A percentile compares a stretch with the other conserved stretches of the same genome.
Conservation (phyloP, 768 basidiomycete genomes). For the Gloeostereum incarnatum region DNA sequence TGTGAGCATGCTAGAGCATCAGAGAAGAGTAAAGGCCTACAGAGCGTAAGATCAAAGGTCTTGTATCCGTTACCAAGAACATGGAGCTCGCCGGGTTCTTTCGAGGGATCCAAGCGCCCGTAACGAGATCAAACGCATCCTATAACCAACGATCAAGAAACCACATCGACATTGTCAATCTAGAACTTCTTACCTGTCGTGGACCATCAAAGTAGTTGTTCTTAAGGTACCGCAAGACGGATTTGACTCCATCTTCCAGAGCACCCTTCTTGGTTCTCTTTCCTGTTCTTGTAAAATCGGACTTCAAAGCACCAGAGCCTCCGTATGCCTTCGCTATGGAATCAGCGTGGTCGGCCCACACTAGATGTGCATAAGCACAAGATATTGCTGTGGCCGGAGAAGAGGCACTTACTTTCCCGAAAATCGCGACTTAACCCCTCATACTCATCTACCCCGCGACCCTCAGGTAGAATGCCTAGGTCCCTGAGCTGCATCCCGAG, state of each 20-base stretch:
- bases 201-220: slow-evolving; percentile 97
- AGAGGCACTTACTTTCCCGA: slow-evolving; percentile 63
- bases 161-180: no score
- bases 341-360: slow-evolving; percentile 98
- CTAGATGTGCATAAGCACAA: slow-evolving; percentile 28
- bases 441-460: slow-evolving; percentile 75
- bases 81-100: slow-evolving; percentile 61
- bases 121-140: slow-evolving; percentile 93
- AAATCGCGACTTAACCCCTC: slow-evolving; percentile 74
- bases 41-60: slow-evolving; percentile 78
- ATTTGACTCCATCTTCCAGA: slow-evolving; percentile 83
- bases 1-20: not conserved
- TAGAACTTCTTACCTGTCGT: slow-evolving; percentile 49
- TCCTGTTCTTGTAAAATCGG: slow-evolving; percentile 93
- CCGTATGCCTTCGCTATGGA: slow-evolving; percentile 84
- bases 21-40: slow-evolving; percentile 42
- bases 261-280: slow-evolving; percentile 74
- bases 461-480: slow-evolving; percentile 61
- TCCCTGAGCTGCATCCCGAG: slow-evolving; percentile 70
- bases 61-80: slow-evolving; percentile 66
- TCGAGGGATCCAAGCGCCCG: slow-evolving; percentile 84
- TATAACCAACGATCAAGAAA: slow-evolving; percentile 18
- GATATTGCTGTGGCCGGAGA: not conserved
- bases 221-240: slow-evolving; percentile 77
- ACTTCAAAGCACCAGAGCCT: slow-evolving; percentile 93